Base-by-base conservation (phyloP, 2,329 filamentous ascomycete genomes). In the Aspergillus proliferans region DNA sequence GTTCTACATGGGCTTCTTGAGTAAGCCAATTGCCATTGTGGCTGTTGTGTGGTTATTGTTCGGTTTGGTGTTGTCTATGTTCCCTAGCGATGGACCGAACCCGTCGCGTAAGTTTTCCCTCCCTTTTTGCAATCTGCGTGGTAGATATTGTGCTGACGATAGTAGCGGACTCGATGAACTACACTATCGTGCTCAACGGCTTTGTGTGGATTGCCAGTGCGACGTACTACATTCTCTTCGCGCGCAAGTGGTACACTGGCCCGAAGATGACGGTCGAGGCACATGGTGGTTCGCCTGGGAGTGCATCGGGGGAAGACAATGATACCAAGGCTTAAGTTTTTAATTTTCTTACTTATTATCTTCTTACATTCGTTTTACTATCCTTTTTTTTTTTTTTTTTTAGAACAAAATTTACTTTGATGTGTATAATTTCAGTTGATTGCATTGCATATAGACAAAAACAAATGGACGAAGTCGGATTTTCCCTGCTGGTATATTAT, bases 181-280 rank as follows among this genome's bases (percentile, higher is more conserved):
- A 84, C 58, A 83, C 81, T 0, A 73, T 83, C 2, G 81, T 83
- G 1, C 79, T 85, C 51, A 83, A 83, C 53, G 72, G 71, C 30
- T 74, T 75, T 3, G 75, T 84, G 1, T 84, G 81, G 81, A 67
- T 76, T 12, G 79, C 79, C 1, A 72, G 76, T 0, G 61, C 82
- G 55, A 45, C 70, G 1, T 84, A 84, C 62, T 84, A 83, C 57
- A 75, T 73, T 54, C 56, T 81, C 10, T 76, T 77, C 58, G 81
- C 80, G 2, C 69, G 74, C 45, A 82, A 80, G 55, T 83, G 81
- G 80, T 83, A 82, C 55, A 79, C 71, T 0, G 81, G 81, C 1
- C 81, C 81, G 0, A 79, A 77, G 64, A 76, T 76, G 49, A 84
- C 81, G 1, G 67, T 83, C 18, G 18, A 42, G 14, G 12, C 10